A percentile compares a stretch with the other conserved stretches of the same genome.
phyloP scores from a whole-genome alignment of 2,329 filamentous ascomycete species.

The Neoascochyta sp. region DNA sequence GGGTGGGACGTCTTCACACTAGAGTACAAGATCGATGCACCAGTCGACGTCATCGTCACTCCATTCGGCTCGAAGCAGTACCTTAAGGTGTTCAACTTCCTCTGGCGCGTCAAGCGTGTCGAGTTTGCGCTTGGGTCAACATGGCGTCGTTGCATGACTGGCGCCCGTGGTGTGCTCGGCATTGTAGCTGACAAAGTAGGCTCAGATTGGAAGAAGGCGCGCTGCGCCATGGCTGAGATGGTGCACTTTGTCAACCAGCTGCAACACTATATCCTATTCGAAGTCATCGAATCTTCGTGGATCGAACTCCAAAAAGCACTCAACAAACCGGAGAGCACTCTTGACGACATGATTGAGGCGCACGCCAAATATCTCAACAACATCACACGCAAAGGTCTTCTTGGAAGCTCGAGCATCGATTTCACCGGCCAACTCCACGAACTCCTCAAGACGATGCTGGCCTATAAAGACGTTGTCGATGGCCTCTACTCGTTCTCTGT shows the following conservation, averaged over 20 bases:
- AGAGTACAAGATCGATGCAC: slow-evolving; percentile 96
- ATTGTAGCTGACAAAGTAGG: slow-evolving; percentile 69
- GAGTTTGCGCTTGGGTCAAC: slow-evolving; percentile 89
- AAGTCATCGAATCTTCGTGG: slow-evolving; percentile 97
- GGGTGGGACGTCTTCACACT: slow-evolving; percentile 99
- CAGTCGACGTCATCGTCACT: slow-evolving; percentile 94
- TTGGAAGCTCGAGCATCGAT: slow-evolving; percentile 67
- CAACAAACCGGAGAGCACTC: slow-evolving; percentile 77
- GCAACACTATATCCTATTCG: slow-evolving; percentile 97
- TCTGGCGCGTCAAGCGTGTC: slow-evolving; percentile 97
- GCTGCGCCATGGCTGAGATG: slow-evolving; percentile 92
- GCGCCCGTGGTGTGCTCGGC: slow-evolving; percentile 82
- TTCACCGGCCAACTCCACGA: slow-evolving; percentile 92
- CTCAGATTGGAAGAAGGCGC: slow-evolving; percentile 83
- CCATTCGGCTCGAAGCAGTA: slow-evolving; percentile 95
- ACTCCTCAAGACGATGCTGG: slow-evolving; percentile 87
- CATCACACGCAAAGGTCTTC: slow-evolving; percentile 92
- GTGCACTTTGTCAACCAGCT: slow-evolving; percentile 96
- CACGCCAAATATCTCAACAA: slow-evolving; percentile 87
- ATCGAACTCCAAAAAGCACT: slow-evolving; percentile 81
- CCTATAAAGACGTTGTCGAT: slow-evolving; percentile 89
- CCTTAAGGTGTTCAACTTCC: slow-evolving; percentile 97
- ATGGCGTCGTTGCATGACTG: slow-evolving; percentile 95
- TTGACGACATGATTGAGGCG: slow-evolving; percentile 91
- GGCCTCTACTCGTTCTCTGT: slow-evolving; percentile 93